Base-by-base conservation (phyloP, 139 green algal genomes). In the Chlorella sp. region DNA sequence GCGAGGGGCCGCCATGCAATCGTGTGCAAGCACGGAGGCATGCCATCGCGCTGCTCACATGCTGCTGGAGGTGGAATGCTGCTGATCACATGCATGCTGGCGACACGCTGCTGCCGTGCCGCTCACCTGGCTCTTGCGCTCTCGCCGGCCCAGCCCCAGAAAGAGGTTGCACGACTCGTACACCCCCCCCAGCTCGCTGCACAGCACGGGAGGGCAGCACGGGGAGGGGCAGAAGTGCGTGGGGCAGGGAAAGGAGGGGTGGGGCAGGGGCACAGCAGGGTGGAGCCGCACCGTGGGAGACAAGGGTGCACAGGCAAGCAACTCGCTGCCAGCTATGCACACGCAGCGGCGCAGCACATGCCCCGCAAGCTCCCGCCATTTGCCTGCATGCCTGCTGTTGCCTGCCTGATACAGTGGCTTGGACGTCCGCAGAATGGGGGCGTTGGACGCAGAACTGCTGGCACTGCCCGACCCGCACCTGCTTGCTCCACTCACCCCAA, bases 111-210 rank as follows among this genome's bases (percentile, higher is more conserved):
- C 77, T 1, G 28, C 77, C 36, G 36, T 21, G 18, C 26, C 40
- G 68, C 94, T 85, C 91, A 94, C 94, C 90, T 94, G 90, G n/a
- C 64, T 92, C 90, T 95, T 96, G 90, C 90, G 93, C 69, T 92
- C 93, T 1, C 89, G 88, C 64, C 95, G 91, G 0, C 89, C 93
- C 57, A 94, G 81, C 15, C 92, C 94, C 57, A 92, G 92, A 26
- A 95, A 91, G 81, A 95, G 77, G 88, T 95, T 89, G 88, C 93
- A 94, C 76, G 91, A 84, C 40, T 82, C 75, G 75, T 93, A 90
- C 66, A 94, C 90, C 80, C 86, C 89, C 26, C 92, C 90, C 77
- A 97, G 88, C 68, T 86, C 86, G 76, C 86, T 90, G 86, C 86
- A 66, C 21, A 73, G n/a, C n/a, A 73, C 21, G 22, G 11, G 11